Conservation (phyloP, 2,329 filamentous ascomycete genomes). For the Pseudocercospora fuligena region DNA sequence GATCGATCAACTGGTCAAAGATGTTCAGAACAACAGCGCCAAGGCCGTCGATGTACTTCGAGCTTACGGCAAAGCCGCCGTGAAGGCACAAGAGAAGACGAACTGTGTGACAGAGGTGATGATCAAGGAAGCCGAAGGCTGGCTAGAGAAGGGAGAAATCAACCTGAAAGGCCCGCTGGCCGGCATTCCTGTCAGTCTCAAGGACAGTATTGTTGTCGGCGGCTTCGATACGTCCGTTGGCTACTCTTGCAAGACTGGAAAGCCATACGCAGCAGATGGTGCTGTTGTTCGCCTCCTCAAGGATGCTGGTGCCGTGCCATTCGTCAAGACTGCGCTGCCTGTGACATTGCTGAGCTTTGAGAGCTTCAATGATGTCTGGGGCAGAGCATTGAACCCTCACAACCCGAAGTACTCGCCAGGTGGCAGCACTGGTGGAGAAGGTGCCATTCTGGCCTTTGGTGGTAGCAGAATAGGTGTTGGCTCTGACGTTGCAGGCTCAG, state of each 20-base stretch:
- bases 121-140: slow-evolving; percentile 76
- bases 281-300: slow-evolving; percentile 77
- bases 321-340: slow-evolving; percentile 90
- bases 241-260: slow-evolving; percentile 73
- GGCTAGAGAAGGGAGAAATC: slow-evolving; percentile 62
- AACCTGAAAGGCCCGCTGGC: slow-evolving; percentile 83
- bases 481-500: slow-evolving; percentile 87
- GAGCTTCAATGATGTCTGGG: slow-evolving; percentile 80
- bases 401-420: slow-evolving; percentile 84
- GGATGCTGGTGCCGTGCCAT: slow-evolving; percentile 84
- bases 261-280: slow-evolving; percentile 71
- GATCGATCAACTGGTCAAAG: slow-evolving; percentile 76
- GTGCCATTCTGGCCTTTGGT: slow-evolving; percentile 78
- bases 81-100: slow-evolving; percentile 82
- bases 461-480: slow-evolving; percentile 87
- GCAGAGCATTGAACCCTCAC: slow-evolving; percentile 80
- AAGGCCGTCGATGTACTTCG: slow-evolving; percentile 75
- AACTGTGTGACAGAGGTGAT: slow-evolving; percentile 91
- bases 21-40: slow-evolving; percentile 72
- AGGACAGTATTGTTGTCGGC: slow-evolving; percentile 75
- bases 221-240: slow-evolving; percentile 85
- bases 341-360: slow-evolving; percentile 88
- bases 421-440: slow-evolving; percentile 85
- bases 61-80: slow-evolving; percentile 83
- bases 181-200: slow-evolving; percentile 84